These are phyloP conservation scores for Nicotiana knightiana DNA, from an alignment of 257 asterid species.

Conservation along the genomic window DNA sequence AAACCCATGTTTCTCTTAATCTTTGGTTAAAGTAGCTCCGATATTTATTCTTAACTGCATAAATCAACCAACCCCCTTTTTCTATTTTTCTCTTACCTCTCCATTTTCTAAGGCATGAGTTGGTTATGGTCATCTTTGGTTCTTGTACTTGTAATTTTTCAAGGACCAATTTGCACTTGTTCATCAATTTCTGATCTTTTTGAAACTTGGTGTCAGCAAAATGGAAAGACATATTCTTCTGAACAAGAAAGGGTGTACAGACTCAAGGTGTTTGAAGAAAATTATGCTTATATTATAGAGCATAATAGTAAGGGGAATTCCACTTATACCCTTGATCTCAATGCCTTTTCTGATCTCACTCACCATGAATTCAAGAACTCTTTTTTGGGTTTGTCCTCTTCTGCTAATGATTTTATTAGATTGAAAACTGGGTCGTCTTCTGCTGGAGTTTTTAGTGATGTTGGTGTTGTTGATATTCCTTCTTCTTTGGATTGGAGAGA, in stretches of 20 bases:
- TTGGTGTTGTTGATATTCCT: conserved; percentile 42
- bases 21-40: conserved; percentile 13
- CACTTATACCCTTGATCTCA: conserved; percentile 59
- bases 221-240: conserved; percentile 60
- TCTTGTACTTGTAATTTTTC: conserved; percentile 29
- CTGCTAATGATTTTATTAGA: conserved; percentile 45
- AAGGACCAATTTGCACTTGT: conserved; percentile 30
- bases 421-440: conserved; percentile 34
- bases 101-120: conserved; percentile 28
- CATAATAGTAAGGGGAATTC: conserved; percentile 53
- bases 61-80: background rate
- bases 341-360: conserved; percentile 89
- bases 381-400: conserved; percentile 61
- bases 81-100: background rate
- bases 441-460: conserved; percentile 21
- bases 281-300: conserved; percentile 39
- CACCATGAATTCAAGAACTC: conserved; percentile 67
- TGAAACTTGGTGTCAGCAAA: conserved; percentile 59
- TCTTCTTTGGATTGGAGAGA: conserved; percentile 79
- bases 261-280: conserved; percentile 50
- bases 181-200: conserved; percentile 54
- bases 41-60: background rate
- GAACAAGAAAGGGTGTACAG: conserved; percentile 59
- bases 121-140: conserved; percentile 23
- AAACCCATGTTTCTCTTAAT: conserved; percentile 23